phyloP scores from a whole-genome alignment of 164 flowering plant species.

The Sedum album region DNA sequence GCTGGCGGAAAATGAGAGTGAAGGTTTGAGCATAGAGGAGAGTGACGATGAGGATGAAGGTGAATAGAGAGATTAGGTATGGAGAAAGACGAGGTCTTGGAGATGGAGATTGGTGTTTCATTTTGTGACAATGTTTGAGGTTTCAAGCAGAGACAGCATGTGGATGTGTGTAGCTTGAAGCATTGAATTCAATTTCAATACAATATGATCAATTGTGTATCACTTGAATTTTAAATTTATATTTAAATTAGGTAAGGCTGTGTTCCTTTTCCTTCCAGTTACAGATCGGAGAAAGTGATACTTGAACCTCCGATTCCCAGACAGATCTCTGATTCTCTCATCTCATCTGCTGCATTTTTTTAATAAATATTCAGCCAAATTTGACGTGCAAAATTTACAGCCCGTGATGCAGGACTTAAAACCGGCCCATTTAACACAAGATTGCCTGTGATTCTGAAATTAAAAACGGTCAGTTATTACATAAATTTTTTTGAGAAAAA shows the following conservation, averaged over 20 bases:
- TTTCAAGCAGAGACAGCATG: neutral
- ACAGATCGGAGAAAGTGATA: neutral
- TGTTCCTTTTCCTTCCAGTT: neutral
- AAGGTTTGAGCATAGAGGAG: slow-evolving; percentile 5
- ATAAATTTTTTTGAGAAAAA: too few relatives aligned
- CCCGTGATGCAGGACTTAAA: too few relatives aligned
- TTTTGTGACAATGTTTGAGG: neutral
- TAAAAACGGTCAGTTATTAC: too few relatives aligned
- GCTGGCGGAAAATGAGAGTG: slow-evolving; percentile 1
- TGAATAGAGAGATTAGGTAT: neutral
- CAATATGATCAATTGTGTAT: neutral
- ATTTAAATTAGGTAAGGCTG: neutral
- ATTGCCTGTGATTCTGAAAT: too few relatives aligned
- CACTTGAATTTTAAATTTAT: too few relatives aligned
- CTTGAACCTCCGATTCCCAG: neutral
- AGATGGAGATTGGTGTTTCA: neutral
- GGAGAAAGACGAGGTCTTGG: slow-evolving; percentile 1
- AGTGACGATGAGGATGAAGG: slow-evolving; percentile 4
- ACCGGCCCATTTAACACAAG: too few relatives aligned
- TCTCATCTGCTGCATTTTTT: too few relatives aligned
- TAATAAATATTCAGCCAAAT: too few relatives aligned
- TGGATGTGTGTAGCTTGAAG: neutral
- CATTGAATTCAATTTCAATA: neutral
- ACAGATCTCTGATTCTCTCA: too few relatives aligned
- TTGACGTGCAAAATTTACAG: too few relatives aligned